Evolutionary conservation across 2,329 filamentous ascomycete genomes (phyloP).

Genomic region (Aaosphaeria arxii): DNA sequence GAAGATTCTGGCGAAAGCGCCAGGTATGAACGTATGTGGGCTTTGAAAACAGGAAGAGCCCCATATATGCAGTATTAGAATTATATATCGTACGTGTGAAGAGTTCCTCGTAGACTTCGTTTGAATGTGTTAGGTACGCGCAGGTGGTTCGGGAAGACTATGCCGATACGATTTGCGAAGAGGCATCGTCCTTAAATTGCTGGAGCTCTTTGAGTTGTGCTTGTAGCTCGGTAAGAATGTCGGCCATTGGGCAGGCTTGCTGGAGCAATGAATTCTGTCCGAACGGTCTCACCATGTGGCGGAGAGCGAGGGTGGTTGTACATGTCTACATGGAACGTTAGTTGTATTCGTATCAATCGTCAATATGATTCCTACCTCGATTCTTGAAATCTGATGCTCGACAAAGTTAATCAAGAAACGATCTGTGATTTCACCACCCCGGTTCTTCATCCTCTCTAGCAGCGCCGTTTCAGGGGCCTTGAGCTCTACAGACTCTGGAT

Average conservation of each 20-base stretch:
- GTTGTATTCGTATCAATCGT: slow-evolving; percentile 2
- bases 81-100: too few species aligned
- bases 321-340: slow-evolving; percentile 61
- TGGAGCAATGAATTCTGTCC: slow-evolving; percentile 63
- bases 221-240: slow-evolving; percentile 63
- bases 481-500: slow-evolving; percentile 59
- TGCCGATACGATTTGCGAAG: slow-evolving; percentile 13
- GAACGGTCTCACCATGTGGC: slow-evolving; percentile 74
- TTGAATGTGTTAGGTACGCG: too few species aligned
- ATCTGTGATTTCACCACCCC: slow-evolving; percentile 85
- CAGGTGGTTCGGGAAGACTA: not conserved
- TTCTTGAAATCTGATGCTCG: slow-evolving; percentile 91
- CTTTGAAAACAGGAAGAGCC: too few species aligned
- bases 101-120: too few species aligned
- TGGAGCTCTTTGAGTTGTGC: slow-evolving; percentile 63
- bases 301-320: slow-evolving; percentile 72
- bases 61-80: too few species aligned
- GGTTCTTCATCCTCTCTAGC: slow-evolving; percentile 68
- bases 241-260: slow-evolving; percentile 73
- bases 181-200: slow-evolving; percentile 28
- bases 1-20: too few species aligned
- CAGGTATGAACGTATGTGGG: too few species aligned
- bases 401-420: slow-evolving; percentile 83
- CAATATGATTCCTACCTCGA: slow-evolving; percentile 68
- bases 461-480: slow-evolving; percentile 81